Evolutionary conservation across 345 rosid species (phyloP), one percentile per base, ranked within the genome.

Genomic region (Syzygium aromaticum): DNA sequence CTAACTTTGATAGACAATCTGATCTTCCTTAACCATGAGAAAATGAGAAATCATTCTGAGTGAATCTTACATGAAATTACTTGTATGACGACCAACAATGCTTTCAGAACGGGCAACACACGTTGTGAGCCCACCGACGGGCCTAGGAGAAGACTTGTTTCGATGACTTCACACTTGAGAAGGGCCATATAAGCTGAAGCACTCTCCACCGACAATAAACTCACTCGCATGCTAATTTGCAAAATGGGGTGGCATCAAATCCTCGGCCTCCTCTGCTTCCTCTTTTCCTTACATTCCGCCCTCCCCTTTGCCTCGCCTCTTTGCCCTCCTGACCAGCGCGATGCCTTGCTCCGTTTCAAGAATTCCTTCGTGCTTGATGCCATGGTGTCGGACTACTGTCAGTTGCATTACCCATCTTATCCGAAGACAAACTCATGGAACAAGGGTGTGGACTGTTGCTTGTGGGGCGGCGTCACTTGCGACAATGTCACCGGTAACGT

Each of bases 311-410:
- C 33, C 67, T 61, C 0, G 0, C 16, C 1, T 9, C 33, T 61
- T 61, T 61, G 67, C 67, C 33, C 17, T n/a, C 4, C 2, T 3
- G 0, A 61, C 33, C 67, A 61, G 0, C 67, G 2, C 0, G 4
- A 61, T 61, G 0, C 67, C 67, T n/a, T 61, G 1, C 67, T 61
- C 8, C 17, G 13, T 27, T 61, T 61, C n/a, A 61, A 61, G 0
- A 12, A 61, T 61, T 61, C 67, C 17, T 27, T 61, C 0, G 8
- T 57, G 63, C 28, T 57, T 25, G 63, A 57, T 57, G 63, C 11
- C 0, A 0, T 0, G 14, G 63, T 0, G 0, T 57, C 28, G 1
- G 7, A 63, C 77, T 3, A 30, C 16, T 57, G 63, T 57, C 28
- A 11, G 4, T 25, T 0, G 11, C 0, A 25, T 57, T 57, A 30